Evolutionary conservation across 2,329 filamentous ascomycete species (phyloP).

Genomic region (Trichoderma asperellum): DNA sequence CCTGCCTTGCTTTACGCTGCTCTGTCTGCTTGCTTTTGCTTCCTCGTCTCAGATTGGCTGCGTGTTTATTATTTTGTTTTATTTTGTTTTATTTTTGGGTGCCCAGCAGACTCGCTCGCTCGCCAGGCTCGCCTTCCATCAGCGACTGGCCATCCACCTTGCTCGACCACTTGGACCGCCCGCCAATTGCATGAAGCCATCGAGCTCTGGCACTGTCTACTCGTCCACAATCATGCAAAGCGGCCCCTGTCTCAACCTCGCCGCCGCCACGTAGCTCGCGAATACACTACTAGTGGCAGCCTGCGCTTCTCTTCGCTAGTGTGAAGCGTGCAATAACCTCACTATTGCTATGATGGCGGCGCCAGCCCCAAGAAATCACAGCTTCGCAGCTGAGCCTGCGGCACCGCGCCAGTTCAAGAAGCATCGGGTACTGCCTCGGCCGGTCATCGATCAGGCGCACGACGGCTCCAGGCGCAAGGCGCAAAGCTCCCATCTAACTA

Average conservation of each 20-base stretch:
- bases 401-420: slow-evolving; percentile 49
- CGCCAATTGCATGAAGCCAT: slow-evolving; percentile 32
- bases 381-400: slow-evolving; percentile 5
- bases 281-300: slow-evolving; percentile 17
- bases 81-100: not conserved
- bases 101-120: slow-evolving; percentile 12
- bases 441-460: slow-evolving; percentile 36
- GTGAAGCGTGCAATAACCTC: slow-evolving; percentile 33
- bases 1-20: not conserved
- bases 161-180: not conserved
- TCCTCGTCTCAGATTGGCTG: slow-evolving; percentile 31
- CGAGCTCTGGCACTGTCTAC: slow-evolving; percentile 19
- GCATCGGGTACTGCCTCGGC: slow-evolving; percentile 51
- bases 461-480: slow-evolving; percentile 36
- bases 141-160: slow-evolving; percentile 8
- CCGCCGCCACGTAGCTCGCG: slow-evolving; percentile 29
- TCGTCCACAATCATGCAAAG: slow-evolving; percentile 34
- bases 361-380: slow-evolving; percentile 5
- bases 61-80: slow-evolving; percentile 26
- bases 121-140: slow-evolving; percentile 4
- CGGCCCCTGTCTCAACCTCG: slow-evolving; percentile 31
- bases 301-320: slow-evolving; percentile 2
- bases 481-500: slow-evolving; percentile 34
- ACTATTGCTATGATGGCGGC: slow-evolving; percentile 29
- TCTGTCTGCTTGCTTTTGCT: slow-evolving; percentile 1